Evolutionary conservation across 176 grass and related monocot genomes (phyloP).

Genomic region (Raddia distichophylla): DNA sequence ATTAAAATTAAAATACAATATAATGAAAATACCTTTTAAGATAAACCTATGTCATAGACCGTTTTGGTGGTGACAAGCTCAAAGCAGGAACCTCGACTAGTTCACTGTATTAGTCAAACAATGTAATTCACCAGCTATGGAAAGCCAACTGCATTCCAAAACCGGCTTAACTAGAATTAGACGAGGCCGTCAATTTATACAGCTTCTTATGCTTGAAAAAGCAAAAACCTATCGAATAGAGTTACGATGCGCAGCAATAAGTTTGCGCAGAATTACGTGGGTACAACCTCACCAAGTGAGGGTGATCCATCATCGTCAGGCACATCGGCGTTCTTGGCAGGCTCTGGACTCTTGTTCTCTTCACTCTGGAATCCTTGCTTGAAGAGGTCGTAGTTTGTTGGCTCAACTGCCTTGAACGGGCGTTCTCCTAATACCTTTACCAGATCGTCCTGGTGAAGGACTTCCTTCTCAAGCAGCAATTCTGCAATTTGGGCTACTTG

Average conservation of each 20-base stretch:
- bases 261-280: slow-evolving; percentile 39
- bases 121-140: not conserved
- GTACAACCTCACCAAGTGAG: slow-evolving; percentile 69
- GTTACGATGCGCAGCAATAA: slow-evolving; percentile 37
- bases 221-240: slow-evolving; percentile 38
- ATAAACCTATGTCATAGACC: slow-evolving; percentile 1
- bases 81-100: slow-evolving; percentile 37
- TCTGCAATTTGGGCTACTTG: slow-evolving; percentile 78
- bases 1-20: too few species aligned
- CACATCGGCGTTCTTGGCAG: slow-evolving; percentile 27
- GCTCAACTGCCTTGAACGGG: slow-evolving; percentile 72
- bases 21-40: too few species aligned
- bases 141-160: slow-evolving; percentile 44
- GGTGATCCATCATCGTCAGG: slow-evolving; percentile 49
- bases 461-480: slow-evolving; percentile 91
- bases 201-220: slow-evolving; percentile 51
- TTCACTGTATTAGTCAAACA: slow-evolving; percentile 31
- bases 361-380: slow-evolving; percentile 76
- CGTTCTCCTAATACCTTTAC: slow-evolving; percentile 71
- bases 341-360: slow-evolving; percentile 45
- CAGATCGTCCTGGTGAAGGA: slow-evolving; percentile 91
- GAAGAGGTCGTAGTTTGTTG: slow-evolving; percentile 80
- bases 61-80: slow-evolving; percentile 33
- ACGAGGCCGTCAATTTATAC: slow-evolving; percentile 53
- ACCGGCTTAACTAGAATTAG: slow-evolving; percentile 34